These are phyloP conservation scores for Aspergillus tamarii DNA, from an alignment of 2,329 filamentous ascomycete species.

Conservation along the genomic window DNA sequence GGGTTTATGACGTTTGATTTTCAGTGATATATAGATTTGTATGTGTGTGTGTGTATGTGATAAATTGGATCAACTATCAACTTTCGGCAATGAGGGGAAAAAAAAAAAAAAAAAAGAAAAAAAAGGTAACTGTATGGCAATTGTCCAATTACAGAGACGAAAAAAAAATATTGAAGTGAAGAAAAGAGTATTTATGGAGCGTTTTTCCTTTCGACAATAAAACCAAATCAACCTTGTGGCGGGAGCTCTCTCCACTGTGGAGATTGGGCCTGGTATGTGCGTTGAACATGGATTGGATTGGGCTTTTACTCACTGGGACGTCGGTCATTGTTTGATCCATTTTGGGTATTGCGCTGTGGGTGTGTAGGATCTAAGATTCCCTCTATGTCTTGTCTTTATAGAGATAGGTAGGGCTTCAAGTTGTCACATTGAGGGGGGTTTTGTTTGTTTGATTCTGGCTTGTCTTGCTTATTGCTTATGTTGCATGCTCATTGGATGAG, in stretches of 20 bases:
- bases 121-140: neutral
- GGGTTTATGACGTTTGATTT: neutral
- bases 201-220: neutral
- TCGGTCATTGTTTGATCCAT: neutral
- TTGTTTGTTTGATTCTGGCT: neutral
- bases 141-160: neutral
- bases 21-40: neutral
- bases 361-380: neutral
- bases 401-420: neutral
- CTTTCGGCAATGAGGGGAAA: neutral
- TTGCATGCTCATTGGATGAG: neutral
- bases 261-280: constrained; percentile 11
- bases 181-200: neutral
- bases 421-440: neutral
- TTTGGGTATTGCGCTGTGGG: neutral
- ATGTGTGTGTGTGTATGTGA: neutral
- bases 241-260: constrained; percentile 2
- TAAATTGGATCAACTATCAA: neutral
- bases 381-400: neutral
- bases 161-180: neutral
- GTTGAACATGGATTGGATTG: neutral
- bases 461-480: neutral
- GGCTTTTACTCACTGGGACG: neutral
- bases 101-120: neutral
- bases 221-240: neutral